phyloP scores from a whole-genome alignment of 2,329 filamentous ascomycete species.

The Aspergillus ochraceoroseus region DNA sequence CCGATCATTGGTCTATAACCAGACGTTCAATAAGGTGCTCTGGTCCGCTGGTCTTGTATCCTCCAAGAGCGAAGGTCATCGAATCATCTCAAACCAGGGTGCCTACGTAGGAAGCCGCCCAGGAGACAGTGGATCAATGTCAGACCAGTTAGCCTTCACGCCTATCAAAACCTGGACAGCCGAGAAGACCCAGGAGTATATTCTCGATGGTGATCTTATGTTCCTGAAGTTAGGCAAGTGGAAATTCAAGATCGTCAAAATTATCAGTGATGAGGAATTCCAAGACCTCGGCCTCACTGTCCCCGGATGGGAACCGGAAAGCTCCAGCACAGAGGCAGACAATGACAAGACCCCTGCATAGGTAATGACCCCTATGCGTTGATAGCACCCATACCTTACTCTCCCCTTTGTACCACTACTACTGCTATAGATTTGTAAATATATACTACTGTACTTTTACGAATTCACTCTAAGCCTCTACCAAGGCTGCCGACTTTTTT shows the following conservation, averaged over 20 bases:
- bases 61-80: constrained; percentile 50
- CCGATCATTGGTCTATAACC: constrained; percentile 46
- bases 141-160: constrained; percentile 47
- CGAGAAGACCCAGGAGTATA: constrained; percentile 45
- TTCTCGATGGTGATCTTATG: constrained; percentile 50
- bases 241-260: constrained; percentile 54
- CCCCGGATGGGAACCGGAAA: constrained; percentile 48
- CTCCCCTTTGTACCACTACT: constrained; percentile 6
- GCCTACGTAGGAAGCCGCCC: constrained; percentile 48
- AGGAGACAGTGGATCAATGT: constrained; percentile 41
- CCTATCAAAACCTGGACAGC: constrained; percentile 45
- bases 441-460: constrained; percentile 11
- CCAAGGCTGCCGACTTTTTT: too few species aligned
- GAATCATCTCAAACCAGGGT: constrained; percentile 48
- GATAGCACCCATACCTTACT: too few species aligned
- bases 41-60: constrained; percentile 50
- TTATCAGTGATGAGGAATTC: constrained; percentile 53
- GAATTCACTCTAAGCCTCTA: constrained; percentile 6
- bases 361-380: too few species aligned
- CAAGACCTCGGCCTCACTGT: constrained; percentile 43
- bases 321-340: neutral
- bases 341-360: neutral
- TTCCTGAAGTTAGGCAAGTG: constrained; percentile 57
- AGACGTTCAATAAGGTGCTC: constrained; percentile 48
- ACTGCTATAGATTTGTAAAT: constrained; percentile 18